Conservation (phyloP, 164 flowering plant species). For the Chloranthus sessilifolius region DNA sequence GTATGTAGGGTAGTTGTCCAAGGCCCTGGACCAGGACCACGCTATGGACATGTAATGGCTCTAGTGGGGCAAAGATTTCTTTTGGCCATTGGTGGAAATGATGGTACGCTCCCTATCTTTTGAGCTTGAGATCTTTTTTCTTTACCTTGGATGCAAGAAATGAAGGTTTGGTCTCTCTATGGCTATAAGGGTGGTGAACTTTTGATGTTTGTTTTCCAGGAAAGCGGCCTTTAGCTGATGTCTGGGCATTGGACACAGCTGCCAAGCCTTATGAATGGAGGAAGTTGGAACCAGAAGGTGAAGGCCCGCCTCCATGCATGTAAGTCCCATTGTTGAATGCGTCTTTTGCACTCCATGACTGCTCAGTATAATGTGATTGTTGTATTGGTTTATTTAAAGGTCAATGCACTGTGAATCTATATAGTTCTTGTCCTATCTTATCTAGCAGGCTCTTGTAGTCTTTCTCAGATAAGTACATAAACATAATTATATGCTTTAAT, state of each 20-base stretch:
- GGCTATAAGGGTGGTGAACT: neutral
- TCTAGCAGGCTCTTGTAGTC: too few relatives aligned
- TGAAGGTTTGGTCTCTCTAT: neutral
- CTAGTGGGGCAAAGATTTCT: slow-evolving; percentile 98
- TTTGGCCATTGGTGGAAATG: slow-evolving; percentile 98
- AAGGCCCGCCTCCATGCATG: slow-evolving; percentile 99
- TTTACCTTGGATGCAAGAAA: neutral
- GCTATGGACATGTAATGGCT: slow-evolving; percentile 99
- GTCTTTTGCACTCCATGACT: neutral
- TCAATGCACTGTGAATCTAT: too few relatives aligned
- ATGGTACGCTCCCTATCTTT: slow-evolving; percentile 44
- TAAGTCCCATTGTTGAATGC: slow-evolving; percentile 22
- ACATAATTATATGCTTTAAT: too few relatives aligned
- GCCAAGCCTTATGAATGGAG: slow-evolving; percentile 99
- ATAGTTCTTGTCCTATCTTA: too few relatives aligned
- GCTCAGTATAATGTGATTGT: too few relatives aligned
- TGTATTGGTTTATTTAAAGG: too few relatives aligned
- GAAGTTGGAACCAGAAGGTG: slow-evolving; percentile 99
- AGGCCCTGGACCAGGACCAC: slow-evolving; percentile 99
- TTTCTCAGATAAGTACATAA: too few relatives aligned
- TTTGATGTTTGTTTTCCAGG: slow-evolving; percentile 39
- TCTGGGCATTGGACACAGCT: slow-evolving; percentile 99
- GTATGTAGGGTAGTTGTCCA: slow-evolving; percentile 85
- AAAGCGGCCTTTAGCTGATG: slow-evolving; percentile 97
- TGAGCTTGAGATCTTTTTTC: neutral